Evolutionary conservation across 1,284 basidiomycete species (phyloP), one percentile per base, ranked within the genome.

Genomic region (Takashimella koratensis): DNA sequence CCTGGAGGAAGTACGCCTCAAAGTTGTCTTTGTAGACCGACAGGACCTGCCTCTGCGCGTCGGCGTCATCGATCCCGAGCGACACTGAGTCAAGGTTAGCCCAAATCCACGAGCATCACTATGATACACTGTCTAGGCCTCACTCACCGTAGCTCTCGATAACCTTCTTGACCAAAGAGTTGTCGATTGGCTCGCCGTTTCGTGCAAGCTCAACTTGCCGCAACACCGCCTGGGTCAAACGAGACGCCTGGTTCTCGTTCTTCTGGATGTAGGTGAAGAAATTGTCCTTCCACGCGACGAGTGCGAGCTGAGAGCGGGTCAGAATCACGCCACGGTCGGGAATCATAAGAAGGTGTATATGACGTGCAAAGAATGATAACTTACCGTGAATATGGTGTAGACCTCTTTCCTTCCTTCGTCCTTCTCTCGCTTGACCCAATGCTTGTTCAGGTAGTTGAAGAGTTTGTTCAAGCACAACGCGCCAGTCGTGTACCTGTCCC

Each of bases 341-440:
- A 36, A 8, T 36, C 16, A 8, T 8, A 36, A 8, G 30, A 36
- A 36, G 16, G 30, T 8, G 10, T 36, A 8, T 36, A 36, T 36
- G 30, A 36, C 30, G 10, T 16, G 8, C 30, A 36, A 20, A 40
- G 4, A 26, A 3, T 23, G 8, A 51, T 8, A n/a, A 80, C 88
- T 68, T 70, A 95, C 92, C 25, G 94, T 98, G 77, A 98, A 98
- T 24, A 99, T 90, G 4, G 86, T 86, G 76, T 96, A 97, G 42
- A 98, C 88, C 49, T 88, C 87, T 77, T 94, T 98, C 68, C 92
- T 84, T 4, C 96, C 96, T 73, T 99, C 95, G 67, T 98, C 96
- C 72, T 95, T 87, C 75, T 98, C 94, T 44, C 95, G 85, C 79
- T 96, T 97, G 47, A 99, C 94, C 96, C 96, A 99, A 77, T 98